A percentile compares a stretch with the other conserved stretches of the same genome.
These are phyloP conservation scores for Magnaporthiopsis rhizophila DNA, from an alignment of 2,329 filamentous ascomycete genomes.

Conservation along the genomic window DNA sequence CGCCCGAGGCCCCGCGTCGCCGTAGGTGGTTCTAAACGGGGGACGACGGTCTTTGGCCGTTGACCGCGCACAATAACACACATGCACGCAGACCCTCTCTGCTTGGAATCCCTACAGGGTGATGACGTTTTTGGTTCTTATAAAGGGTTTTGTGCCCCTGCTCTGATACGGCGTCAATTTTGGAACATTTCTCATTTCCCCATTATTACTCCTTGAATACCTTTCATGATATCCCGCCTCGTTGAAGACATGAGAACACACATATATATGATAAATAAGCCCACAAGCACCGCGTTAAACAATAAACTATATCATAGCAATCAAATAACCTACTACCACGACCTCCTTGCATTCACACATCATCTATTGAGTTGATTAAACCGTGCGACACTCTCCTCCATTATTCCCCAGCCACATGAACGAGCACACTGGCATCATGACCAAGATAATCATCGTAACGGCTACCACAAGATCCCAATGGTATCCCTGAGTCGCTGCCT, in stretches of 20 bases:
- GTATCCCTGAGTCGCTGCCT: background rate
- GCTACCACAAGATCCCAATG: background rate
- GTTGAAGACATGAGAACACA: background rate
- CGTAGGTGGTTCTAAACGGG: slow-evolving; percentile 12
- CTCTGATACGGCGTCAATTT: background rate
- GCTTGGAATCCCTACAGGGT: too few relatives aligned
- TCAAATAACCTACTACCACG: too few relatives aligned
- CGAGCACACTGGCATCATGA: too few relatives aligned
- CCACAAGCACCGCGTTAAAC: too few relatives aligned
- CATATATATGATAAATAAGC: background rate
- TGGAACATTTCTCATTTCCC: background rate
- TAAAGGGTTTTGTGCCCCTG: background rate
- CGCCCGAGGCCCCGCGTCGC: slow-evolving; percentile 13
- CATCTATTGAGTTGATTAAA: too few relatives aligned
- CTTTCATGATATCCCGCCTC: background rate
- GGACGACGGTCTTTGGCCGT: too few relatives aligned
- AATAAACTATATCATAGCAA: background rate
- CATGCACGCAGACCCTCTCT: too few relatives aligned
- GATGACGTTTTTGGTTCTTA: background rate
- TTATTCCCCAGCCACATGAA: too few relatives aligned
- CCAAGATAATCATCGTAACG: background rate
- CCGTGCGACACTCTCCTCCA: too few relatives aligned
- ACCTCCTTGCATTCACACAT: too few relatives aligned
- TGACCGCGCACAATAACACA: too few relatives aligned
- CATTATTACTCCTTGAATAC: background rate